phyloP scores from a whole-genome alignment of 2,329 filamentous ascomycete species.

The Rhynchosporium secalis region DNA sequence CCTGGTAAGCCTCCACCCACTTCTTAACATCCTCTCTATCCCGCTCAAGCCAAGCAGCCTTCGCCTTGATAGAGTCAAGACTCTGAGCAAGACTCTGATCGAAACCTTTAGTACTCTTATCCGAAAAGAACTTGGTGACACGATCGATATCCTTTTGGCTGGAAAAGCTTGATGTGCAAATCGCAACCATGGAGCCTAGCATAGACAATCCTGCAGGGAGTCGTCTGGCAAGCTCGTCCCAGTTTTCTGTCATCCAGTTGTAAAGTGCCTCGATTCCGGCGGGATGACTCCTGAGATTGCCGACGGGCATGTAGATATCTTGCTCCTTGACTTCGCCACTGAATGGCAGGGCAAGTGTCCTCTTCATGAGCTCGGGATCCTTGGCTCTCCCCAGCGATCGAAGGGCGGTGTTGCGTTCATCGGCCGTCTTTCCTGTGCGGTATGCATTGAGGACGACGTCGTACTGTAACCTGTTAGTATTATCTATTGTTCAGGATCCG shows the following conservation, averaged over 20 bases:
- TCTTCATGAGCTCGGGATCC: constrained; percentile 76
- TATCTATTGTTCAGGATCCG: background rate
- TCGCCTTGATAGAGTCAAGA: constrained; percentile 79
- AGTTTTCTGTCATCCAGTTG: constrained; percentile 82
- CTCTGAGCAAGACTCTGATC: constrained; percentile 89
- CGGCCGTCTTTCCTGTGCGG: constrained; percentile 71
- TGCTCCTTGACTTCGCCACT: constrained; percentile 87
- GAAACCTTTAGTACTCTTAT: constrained; percentile 83
- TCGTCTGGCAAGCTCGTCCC: constrained; percentile 78
- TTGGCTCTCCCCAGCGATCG: constrained; percentile 78
- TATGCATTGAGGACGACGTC: constrained; percentile 75
- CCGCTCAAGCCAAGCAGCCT: constrained; percentile 76
- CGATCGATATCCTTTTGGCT: constrained; percentile 71
- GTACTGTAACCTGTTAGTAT: constrained; percentile 53
- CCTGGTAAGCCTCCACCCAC: constrained; percentile 65
- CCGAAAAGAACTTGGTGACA: constrained; percentile 77
- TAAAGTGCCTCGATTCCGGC: constrained; percentile 80
- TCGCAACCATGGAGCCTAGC: constrained; percentile 79
- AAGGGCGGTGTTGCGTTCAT: constrained; percentile 90
- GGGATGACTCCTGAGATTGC: constrained; percentile 73
- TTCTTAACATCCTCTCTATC: constrained; percentile 74
- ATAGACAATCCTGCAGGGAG: constrained; percentile 85
- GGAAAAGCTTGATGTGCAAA: constrained; percentile 80
- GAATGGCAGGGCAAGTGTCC: constrained; percentile 73
- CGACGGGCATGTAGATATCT: constrained; percentile 87